phyloP scores from a whole-genome alignment of 768 basidiomycete genomes.

The Termitomyces sp. region DNA sequence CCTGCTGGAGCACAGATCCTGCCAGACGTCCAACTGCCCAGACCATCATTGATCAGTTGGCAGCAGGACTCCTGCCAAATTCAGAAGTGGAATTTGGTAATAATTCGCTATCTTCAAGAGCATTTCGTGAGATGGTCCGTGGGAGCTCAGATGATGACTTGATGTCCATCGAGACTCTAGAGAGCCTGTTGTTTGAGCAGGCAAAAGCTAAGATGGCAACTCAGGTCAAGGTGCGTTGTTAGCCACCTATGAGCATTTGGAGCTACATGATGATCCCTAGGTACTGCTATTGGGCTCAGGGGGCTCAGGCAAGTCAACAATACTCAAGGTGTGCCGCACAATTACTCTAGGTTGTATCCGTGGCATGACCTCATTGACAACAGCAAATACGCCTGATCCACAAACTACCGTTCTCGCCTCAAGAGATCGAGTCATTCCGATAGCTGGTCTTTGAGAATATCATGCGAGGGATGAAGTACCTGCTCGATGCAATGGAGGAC shows the following conservation, averaged over 20 bases:
- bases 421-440: conserved; percentile 85
- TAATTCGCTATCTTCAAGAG: not conserved
- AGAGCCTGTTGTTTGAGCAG: conserved; percentile 33
- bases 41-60: not conserved
- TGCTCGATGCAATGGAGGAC: no score
- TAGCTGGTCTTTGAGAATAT: conserved; percentile 94
- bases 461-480: conserved; percentile 83
- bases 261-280: conserved; percentile 34
- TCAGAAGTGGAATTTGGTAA: not conserved
- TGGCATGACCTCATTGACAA: not conserved
- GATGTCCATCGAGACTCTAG: not conserved
- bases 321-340: conserved; percentile 66
- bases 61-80: not conserved
- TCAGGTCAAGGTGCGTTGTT: conserved; percentile 89
- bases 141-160: not conserved
- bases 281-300: no score
- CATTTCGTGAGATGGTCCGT: not conserved
- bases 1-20: not conserved
- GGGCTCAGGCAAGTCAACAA: conserved; percentile 90
- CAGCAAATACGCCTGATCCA: no score
- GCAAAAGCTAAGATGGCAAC: conserved; percentile 66
- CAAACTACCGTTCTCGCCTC: conserved; percentile 74
- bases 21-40: not conserved
- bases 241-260: not conserved
- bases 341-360: not conserved